Base-by-base conservation (phyloP, 129 eudicot genomes). In the Rutidosis leptorrhynchoides region DNA sequence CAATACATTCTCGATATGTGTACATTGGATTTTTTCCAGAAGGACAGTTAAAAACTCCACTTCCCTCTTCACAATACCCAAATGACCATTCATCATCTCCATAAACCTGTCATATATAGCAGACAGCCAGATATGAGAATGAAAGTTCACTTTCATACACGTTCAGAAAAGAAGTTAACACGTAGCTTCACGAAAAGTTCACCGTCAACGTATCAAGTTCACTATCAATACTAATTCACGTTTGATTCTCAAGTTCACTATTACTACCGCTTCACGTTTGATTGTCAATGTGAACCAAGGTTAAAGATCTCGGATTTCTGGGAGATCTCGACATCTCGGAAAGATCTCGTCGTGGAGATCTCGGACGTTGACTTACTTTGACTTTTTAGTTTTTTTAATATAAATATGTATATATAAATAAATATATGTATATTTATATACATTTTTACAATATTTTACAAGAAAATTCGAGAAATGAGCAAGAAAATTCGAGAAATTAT, bases 61-160 rank as follows among this genome's bases (percentile, higher is more conserved):
- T 85, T 45, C 95, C 96, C 66, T 88, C 83, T 61, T 88, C 98
- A 75, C 96, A 88, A 58, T 55, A 92, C 73, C 98, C 98, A 64
- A 92, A 92, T 6, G 98, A 92, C 98, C 98, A 92, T 69, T 92
- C 98, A 4, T 92, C 95, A 5, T 82, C 91, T 65, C 95, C 98
- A 73, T 77, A 84, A 48, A 92, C 82, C 98, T 92, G 85, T 28
- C 22, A 75, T 46, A 22, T 12, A 62, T 68, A 54, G 5, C 56
- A 37, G 17, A 78, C 2, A 49, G 5, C 7, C 46, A 37, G 17
- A 78, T 2, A 46, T 21, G 23, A 66, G 6, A 19, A 0, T 43
- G 48, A 8, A 11, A 10, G 37, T 55, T 5, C 37, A 68, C 40
- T 54, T 54, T 22, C 53, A 35, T 19, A 51, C 37, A 54, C 0